Conservation (phyloP, 441 rosid genomes). For the Brassica hybrid region DNA sequence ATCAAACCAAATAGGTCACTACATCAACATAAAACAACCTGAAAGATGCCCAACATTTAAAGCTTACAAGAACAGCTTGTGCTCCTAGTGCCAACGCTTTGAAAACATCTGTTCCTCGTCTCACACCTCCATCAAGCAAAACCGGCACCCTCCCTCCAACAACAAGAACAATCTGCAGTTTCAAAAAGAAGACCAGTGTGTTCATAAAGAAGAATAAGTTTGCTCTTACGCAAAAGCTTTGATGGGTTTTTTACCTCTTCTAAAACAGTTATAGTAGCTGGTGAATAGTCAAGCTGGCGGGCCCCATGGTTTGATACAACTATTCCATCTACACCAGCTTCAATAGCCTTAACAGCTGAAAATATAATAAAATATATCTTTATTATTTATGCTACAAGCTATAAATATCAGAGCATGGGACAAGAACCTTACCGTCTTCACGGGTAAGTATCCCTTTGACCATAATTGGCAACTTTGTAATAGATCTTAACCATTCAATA, state of each 20-base stretch:
- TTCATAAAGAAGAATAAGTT: neutral
- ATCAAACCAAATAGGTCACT: slow-evolving; percentile 6
- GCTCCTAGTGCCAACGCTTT: slow-evolving; percentile 93
- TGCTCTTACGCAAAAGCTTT: neutral
- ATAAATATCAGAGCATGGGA: too few species aligned
- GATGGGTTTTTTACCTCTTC: slow-evolving; percentile 51
- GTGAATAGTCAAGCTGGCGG: slow-evolving; percentile 62
- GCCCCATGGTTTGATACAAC: slow-evolving; percentile 64
- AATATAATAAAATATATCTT: too few species aligned
- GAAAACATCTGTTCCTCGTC: slow-evolving; percentile 91
- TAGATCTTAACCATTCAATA: slow-evolving; percentile 74
- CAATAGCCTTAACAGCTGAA: too few species aligned
- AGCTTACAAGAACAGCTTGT: slow-evolving; percentile 78
- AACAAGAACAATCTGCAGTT: neutral
- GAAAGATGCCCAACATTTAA: neutral
- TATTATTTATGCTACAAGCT: too few species aligned
- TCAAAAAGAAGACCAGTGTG: neutral
- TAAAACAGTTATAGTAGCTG: slow-evolving; percentile 54
- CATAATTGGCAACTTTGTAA: slow-evolving; percentile 74
- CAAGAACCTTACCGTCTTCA: too few species aligned
- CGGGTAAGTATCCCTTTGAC: too few species aligned
- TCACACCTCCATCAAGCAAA: slow-evolving; percentile 80
- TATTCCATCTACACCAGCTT: slow-evolving; percentile 57
- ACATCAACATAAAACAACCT: slow-evolving; percentile 3
- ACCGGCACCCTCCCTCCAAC: slow-evolving; percentile 41